These are phyloP conservation scores for Mucuna pruriens DNA, from an alignment of 306 rosid species.

Conservation along the genomic window DNA sequence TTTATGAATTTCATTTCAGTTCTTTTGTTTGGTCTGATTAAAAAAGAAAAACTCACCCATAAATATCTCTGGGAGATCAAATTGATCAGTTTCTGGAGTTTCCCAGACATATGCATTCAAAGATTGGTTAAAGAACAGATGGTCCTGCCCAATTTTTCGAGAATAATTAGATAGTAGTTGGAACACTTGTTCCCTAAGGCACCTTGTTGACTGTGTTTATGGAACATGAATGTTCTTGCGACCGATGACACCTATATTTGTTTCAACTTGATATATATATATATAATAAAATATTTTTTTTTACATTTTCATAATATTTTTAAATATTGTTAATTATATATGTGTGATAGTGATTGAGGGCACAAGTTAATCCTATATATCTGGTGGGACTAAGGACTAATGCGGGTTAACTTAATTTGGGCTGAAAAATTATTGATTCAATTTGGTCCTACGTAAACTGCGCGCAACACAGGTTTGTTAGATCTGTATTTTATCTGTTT, in stretches of 20 bases:
- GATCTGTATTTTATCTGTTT: too few species aligned
- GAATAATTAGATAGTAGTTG: neutral
- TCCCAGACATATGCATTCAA: neutral
- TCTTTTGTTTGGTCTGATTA: neutral
- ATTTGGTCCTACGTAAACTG: too few species aligned
- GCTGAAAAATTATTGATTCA: too few species aligned
- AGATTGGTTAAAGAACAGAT: neutral
- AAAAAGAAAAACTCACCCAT: neutral
- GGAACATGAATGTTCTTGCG: neutral
- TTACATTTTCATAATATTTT: too few species aligned
- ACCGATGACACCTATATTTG: neutral
- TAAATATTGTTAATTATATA: too few species aligned
- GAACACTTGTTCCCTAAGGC: neutral
- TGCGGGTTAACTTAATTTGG: too few species aligned
- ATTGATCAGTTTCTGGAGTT: neutral
- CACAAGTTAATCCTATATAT: too few species aligned
- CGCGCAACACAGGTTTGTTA: too few species aligned
- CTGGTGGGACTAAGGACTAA: too few species aligned
- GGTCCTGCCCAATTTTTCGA: neutral
- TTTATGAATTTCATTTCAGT: neutral
- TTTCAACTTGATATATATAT: too few species aligned
- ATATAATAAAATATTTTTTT: too few species aligned
- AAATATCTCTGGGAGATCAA: neutral
- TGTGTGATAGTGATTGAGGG: too few species aligned
- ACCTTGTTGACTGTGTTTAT: neutral